Percentiles rank a stretch among this genome's conserved stretches.
Evolutionary conservation across 1,284 basidiomycete genomes (phyloP).

Genomic region (Cutaneotrichosporon dermatis): DNA sequence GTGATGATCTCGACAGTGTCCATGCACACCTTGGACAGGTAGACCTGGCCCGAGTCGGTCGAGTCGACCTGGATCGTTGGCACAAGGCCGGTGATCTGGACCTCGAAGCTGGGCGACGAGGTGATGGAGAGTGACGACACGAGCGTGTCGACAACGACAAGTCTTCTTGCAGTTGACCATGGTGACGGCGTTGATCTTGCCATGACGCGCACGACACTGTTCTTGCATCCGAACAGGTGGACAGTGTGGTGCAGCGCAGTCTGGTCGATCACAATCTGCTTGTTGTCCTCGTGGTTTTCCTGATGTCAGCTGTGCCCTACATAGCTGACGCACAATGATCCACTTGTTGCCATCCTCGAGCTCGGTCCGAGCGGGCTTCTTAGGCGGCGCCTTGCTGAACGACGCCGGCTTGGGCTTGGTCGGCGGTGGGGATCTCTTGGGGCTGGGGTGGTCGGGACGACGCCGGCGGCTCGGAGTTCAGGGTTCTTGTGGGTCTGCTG

Average conservation of each 20-base stretch:
- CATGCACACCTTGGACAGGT: slow-evolving; percentile 78
- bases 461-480: slow-evolving; percentile 62
- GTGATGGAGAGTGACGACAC: slow-evolving; percentile 86
- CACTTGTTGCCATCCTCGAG: slow-evolving; percentile 87
- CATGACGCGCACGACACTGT: slow-evolving; percentile 80
- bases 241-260: slow-evolving; percentile 79
- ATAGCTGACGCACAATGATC: slow-evolving; percentile 55
- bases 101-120: slow-evolving; percentile 83
- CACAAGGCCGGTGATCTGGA: slow-evolving; percentile 84
- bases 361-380: slow-evolving; percentile 85
- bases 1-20: slow-evolving; percentile 77
- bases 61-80: slow-evolving; percentile 93
- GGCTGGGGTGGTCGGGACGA: slow-evolving; percentile 50
- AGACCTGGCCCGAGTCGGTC: slow-evolving; percentile 92
- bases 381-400: slow-evolving; percentile 57
- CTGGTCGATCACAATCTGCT: slow-evolving; percentile 67
- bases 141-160: slow-evolving; percentile 82
- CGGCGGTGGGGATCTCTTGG: slow-evolving; percentile 30
- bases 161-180: slow-evolving; percentile 88
- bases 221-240: slow-evolving; percentile 89
- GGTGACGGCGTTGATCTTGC: slow-evolving; percentile 93
- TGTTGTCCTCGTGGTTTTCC: slow-evolving; percentile 88
- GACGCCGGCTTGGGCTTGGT: slow-evolving; percentile 67
- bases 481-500: slow-evolving; percentile 99
- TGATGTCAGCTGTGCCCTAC: background rate